A percentile compares a stretch with the other conserved stretches of the same genome.
phyloP scores from a whole-genome alignment of 1,284 basidiomycete genomes.

The Apiotrichum gracile region DNA sequence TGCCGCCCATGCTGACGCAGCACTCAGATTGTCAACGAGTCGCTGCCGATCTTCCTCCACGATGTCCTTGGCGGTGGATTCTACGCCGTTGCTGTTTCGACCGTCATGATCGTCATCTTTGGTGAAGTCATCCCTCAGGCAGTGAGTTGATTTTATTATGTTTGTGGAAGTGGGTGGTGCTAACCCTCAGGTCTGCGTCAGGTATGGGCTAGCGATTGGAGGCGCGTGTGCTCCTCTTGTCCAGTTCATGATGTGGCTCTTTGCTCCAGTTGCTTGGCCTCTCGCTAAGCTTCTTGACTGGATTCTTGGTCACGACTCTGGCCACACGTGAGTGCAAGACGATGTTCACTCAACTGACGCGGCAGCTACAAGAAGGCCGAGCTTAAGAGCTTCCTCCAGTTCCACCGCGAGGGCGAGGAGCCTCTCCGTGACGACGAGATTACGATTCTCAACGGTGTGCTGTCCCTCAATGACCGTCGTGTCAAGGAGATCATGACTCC shows the following conservation, averaged over 20 bases:
- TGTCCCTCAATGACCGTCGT: constrained; percentile 77
- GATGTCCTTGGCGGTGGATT: constrained; percentile 78
- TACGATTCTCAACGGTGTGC: constrained; percentile 76
- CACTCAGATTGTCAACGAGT: constrained; percentile 72
- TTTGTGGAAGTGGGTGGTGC: neutral
- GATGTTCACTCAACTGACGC: constrained; percentile 21
- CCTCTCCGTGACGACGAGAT: constrained; percentile 82
- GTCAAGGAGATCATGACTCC: constrained; percentile 83
- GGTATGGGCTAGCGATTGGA: constrained; percentile 85
- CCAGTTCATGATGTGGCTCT: constrained; percentile 59
- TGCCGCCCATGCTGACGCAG: neutral
- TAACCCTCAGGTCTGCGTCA: constrained; percentile 67
- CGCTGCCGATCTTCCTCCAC: constrained; percentile 84
- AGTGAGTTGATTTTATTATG: constrained; percentile 26
- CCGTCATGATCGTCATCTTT: constrained; percentile 66
- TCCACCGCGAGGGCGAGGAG: constrained; percentile 79
- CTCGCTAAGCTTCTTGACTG: constrained; percentile 79
- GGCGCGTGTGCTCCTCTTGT: constrained; percentile 82
- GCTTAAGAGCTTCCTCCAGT: constrained; percentile 83
- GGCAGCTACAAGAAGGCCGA: constrained; percentile 88
- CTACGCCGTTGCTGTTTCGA: constrained; percentile 73
- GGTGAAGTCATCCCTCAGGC: constrained; percentile 76
- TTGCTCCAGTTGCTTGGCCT: constrained; percentile 80
- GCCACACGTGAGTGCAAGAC: constrained; percentile 44
- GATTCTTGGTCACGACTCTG: constrained; percentile 65